Base-by-base conservation (phyloP, 106 monocot genomes). In the Vanilla planifolia region DNA sequence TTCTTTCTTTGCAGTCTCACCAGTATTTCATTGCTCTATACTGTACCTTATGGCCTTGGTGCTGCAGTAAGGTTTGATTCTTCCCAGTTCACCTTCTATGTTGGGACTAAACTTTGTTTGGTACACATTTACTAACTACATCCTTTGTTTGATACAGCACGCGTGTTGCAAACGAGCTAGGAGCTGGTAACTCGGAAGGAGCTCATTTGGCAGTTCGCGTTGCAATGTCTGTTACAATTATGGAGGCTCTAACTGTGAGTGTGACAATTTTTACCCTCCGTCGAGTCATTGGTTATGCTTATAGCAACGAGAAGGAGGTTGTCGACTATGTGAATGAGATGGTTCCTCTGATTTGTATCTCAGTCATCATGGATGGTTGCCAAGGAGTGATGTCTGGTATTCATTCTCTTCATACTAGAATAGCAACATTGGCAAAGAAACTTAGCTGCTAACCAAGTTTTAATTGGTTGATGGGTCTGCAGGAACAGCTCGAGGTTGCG, bases 141-240 rank as follows among this genome's bases (percentile, higher is more conserved):
- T n/a, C 1, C 16, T 25, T 65, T n/a, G n/a, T n/a, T n/a, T n/a
- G n/a, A n/a, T n/a, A 29, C 32, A 88, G 83, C 56, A 88, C 83
- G 8, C 60, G 88, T 21, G 76, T 88, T 46, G 67, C 88, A 35
- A 88, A 88, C 22, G 88, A 88, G 68, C 65, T 88, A 63, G 88
- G 88, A 28, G 79, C 83, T 15, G 79, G 88, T 24, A 88, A 83
- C 43, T 71, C 88, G 13, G 51, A 65, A 61, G 55, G 65, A 30
- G 85, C 80, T 46, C 69, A 62, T 7, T 70, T 58, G 13, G 66
- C 59, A 17, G 77, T 78, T 16, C 61, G 43, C 43, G 63, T 81
- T 26, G 74, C 60, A 19, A 67, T 81, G 66, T 56, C 48, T 29
- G 9, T 80, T 34, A 70, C 77, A 11, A 47, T 57, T 16, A 17